Conservation (phyloP, 2,329 filamentous ascomycete genomes). For the Hymenoscyphus infarciens region DNA sequence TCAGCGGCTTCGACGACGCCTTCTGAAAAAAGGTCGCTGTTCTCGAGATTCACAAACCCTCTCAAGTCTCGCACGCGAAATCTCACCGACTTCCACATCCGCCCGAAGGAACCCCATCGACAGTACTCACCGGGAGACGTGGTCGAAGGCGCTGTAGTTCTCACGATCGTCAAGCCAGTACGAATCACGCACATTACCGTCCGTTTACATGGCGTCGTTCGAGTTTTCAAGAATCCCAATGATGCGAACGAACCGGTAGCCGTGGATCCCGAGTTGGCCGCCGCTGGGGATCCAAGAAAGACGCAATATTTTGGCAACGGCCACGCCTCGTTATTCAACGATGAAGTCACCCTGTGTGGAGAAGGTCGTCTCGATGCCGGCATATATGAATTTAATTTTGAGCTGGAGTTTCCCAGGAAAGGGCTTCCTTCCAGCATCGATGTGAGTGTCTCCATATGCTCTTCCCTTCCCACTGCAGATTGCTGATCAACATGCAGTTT, state of each 20-base stretch:
- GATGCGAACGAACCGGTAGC: conserved; percentile 47
- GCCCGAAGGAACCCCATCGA: conserved; percentile 71
- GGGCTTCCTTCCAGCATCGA: conserved; percentile 89
- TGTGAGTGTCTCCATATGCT: conserved; percentile 51
- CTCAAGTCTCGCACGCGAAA: conserved; percentile 51
- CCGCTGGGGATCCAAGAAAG: conserved; percentile 38
- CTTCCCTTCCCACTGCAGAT: neutral
- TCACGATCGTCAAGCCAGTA: conserved; percentile 70
- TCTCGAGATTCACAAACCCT: conserved; percentile 45
- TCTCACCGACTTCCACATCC: conserved; percentile 74
- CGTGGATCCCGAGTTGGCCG: conserved; percentile 36
- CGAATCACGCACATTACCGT: conserved; percentile 78
- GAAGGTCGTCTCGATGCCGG: conserved; percentile 72
- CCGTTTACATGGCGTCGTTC: conserved; percentile 72
- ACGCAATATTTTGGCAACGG: conserved; percentile 69
- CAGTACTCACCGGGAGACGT: conserved; percentile 73
- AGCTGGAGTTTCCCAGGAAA: conserved; percentile 65
- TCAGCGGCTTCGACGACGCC: conserved; percentile 20
- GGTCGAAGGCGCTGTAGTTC: conserved; percentile 66
- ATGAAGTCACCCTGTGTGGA: conserved; percentile 75
- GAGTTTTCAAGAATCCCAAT: conserved; percentile 68
- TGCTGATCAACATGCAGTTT: conserved; percentile 58
- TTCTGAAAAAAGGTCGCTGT: conserved; percentile 31
- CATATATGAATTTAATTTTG: conserved; percentile 76
- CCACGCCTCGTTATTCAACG: conserved; percentile 76